Conservation (phyloP, 306 rosid genomes). For the Cucumis cinereus region DNA sequence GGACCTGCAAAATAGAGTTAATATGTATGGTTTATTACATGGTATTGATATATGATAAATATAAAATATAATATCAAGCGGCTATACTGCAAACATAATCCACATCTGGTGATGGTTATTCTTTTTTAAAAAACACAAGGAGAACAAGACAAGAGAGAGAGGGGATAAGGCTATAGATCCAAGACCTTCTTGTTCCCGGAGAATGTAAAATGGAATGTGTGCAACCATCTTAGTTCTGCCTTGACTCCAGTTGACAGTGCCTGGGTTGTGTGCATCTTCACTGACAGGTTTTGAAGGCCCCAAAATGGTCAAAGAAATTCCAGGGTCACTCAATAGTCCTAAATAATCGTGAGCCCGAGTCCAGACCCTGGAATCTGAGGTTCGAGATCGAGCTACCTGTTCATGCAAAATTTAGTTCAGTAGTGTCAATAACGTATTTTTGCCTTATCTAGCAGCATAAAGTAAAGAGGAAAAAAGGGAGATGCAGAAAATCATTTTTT, state of each 20-base stretch:
- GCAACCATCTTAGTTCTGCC: conserved; percentile 79
- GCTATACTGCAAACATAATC: not conserved
- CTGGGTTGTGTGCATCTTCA: conserved; percentile 44
- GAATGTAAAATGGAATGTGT: conserved; percentile 83
- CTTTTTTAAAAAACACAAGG: not conserved
- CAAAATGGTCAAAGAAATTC: conserved; percentile 70
- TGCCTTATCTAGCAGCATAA: not conserved
- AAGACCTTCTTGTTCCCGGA: conserved; percentile 71
- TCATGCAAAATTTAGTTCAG: conserved; percentile 8
- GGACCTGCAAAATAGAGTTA: conserved; percentile 48
- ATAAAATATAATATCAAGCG: not conserved
- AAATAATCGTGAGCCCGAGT: conserved; percentile 81
- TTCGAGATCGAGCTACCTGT: conserved; percentile 87
- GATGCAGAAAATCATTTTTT: not conserved
- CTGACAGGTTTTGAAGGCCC: conserved; percentile 66
- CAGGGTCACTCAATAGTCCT: conserved; percentile 84
- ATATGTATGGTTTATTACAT: not conserved
- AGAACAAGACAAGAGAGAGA: not conserved
- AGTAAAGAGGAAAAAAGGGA: not conserved
- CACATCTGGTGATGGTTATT: not conserved
- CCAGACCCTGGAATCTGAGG: conserved; percentile 75
- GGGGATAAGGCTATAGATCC: not conserved
- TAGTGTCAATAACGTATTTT: not conserved
- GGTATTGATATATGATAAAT: conserved; percentile 4
- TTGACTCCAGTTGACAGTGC: conserved; percentile 74